Percentiles rank a stretch among this genome's conserved stretches.
Conservation (phyloP, 257 asterid species). For the Schizonepeta tenuifolia region DNA sequence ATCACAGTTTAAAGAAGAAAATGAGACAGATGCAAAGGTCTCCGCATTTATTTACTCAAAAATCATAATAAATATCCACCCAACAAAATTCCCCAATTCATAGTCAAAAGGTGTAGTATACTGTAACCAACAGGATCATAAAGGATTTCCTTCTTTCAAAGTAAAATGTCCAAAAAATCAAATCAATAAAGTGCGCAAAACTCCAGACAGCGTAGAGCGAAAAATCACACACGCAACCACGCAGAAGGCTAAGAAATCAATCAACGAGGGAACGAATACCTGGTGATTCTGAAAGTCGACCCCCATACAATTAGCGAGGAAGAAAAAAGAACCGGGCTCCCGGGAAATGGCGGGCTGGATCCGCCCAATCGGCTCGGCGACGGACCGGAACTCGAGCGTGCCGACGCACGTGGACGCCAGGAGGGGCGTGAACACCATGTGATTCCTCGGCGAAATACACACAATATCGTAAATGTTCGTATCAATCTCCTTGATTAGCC, state of each 20-base stretch:
- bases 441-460: constrained; percentile 92
- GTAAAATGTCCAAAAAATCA: neutral
- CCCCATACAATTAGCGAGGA: constrained; percentile 76
- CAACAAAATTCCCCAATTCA: neutral
- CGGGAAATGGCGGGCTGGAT: constrained; percentile 93
- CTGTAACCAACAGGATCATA: constrained; percentile 4
- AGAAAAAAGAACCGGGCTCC: constrained; percentile 88
- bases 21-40: constrained; percentile 7
- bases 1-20: constrained; percentile 19
- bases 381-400: constrained; percentile 97
- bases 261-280: constrained; percentile 44
- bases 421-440: constrained; percentile 98
- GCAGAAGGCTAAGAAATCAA: neutral
- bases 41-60: neutral
- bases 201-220: neutral
- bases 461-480: constrained; percentile 74
- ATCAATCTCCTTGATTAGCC: constrained; percentile 86
- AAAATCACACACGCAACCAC: no score
- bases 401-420: constrained; percentile 99
- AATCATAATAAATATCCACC: neutral
- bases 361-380: constrained; percentile 91
- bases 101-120: no score
- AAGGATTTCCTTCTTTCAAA: neutral
- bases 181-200: neutral
- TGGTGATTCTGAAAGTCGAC: constrained; percentile 73